Percentiles rank a stretch among this genome's conserved stretches.
Evolutionary conservation across 2,329 filamentous ascomycete genomes (phyloP).

Genomic region (Grosmannia penicillata): DNA sequence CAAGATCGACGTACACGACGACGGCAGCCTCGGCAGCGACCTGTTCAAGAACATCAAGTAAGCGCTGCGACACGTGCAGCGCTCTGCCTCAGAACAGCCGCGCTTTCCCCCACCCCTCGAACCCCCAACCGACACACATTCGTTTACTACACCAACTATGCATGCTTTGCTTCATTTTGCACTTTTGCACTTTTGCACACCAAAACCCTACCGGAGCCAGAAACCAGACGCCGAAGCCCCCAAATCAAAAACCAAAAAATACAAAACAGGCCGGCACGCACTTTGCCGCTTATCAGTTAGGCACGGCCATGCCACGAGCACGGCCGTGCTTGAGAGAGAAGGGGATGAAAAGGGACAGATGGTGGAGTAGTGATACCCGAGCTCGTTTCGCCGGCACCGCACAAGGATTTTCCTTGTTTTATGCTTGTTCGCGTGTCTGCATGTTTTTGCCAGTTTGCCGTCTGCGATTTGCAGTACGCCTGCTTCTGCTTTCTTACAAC

Average conservation of each 20-base stretch:
- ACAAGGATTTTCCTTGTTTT: conserved; percentile 7
- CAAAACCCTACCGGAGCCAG: too few relatives aligned
- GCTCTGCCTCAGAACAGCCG: neutral
- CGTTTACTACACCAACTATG: too few relatives aligned
- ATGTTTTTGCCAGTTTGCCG: neutral
- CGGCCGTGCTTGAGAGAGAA: neutral
- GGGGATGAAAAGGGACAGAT: conserved; percentile 3
- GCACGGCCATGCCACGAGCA: neutral
- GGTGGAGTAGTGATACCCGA: conserved; percentile 11
- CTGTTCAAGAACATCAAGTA: conserved; percentile 46
- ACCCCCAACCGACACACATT: too few relatives aligned
- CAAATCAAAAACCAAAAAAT: too few relatives aligned
- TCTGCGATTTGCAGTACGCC: neutral
- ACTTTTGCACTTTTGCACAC: too few relatives aligned
- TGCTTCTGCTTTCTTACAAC: neutral
- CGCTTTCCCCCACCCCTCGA: neutral
- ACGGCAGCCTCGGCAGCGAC: conserved; percentile 32
- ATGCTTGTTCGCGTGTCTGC: conserved; percentile 1
- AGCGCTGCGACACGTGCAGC: neutral
- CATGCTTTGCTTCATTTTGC: too few relatives aligned
- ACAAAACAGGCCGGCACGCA: too few relatives aligned
- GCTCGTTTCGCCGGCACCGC: conserved; percentile 8
- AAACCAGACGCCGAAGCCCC: too few relatives aligned
- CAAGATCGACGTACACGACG: conserved; percentile 28
- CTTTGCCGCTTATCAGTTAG: too few relatives aligned